Conservation (phyloP, 495 filamentous ascomycete species). For the Penicillium chermesinum region DNA sequence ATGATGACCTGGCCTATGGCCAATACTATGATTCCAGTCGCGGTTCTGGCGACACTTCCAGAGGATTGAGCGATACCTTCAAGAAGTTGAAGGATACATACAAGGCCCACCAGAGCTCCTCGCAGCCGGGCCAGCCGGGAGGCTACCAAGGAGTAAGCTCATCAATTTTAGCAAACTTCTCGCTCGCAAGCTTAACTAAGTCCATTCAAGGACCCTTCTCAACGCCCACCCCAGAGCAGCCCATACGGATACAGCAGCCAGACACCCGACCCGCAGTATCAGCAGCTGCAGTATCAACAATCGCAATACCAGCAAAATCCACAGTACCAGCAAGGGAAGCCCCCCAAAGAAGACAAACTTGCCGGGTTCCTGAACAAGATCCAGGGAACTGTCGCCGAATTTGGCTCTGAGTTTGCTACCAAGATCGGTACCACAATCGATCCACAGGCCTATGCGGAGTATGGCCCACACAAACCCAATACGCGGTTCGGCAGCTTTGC, state of each 20-base stretch:
- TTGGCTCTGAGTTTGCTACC: conserved; percentile 47
- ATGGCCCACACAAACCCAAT: conserved; percentile 42
- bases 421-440: conserved; percentile 46
- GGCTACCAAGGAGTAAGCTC: conserved; percentile 13
- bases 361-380: conserved; percentile 53
- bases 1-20: conserved; percentile 55
- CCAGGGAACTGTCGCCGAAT: conserved; percentile 47
- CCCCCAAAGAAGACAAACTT: conserved; percentile 41
- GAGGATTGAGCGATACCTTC: conserved; percentile 53
- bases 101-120: conserved; percentile 28
- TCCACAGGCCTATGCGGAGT: conserved; percentile 46
- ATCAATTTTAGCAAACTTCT: not conserved
- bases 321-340: conserved; percentile 24
- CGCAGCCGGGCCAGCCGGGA: conserved; percentile 7
- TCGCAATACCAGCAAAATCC: conserved; percentile 18
- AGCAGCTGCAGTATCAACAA: conserved; percentile 17
- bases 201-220: conserved; percentile 1
- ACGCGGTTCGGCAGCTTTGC: conserved; percentile 82
- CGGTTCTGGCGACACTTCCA: conserved; percentile 29
- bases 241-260: conserved; percentile 15
- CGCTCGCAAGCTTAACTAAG: not conserved
- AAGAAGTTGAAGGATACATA: conserved; percentile 44
- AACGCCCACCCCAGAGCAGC: conserved; percentile 6
- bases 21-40: conserved; percentile 40
- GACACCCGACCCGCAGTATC: conserved; percentile 15